These are phyloP conservation scores for Monosporozyma aerobia DNA, from an alignment of 805 yeast species.

Conservation along the genomic window DNA sequence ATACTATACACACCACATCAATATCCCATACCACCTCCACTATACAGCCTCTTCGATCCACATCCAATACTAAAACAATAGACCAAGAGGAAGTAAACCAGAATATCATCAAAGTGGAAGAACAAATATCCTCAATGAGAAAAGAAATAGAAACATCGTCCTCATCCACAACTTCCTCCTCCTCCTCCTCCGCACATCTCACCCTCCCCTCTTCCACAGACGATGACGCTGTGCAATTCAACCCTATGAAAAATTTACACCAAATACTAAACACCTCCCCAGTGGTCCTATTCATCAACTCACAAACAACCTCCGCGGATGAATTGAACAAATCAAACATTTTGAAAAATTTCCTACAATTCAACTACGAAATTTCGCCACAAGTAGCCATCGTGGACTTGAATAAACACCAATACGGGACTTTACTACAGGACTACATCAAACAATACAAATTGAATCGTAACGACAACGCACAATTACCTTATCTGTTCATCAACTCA, in stretches of 20 bases:
- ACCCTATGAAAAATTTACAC: conserved; percentile 25
- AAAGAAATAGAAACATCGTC: conserved; percentile 11
- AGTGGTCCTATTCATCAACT: conserved; percentile 45
- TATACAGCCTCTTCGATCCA: not conserved
- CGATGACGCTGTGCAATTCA: too few species aligned
- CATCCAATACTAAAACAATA: not conserved
- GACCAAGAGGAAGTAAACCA: conserved; percentile 1
- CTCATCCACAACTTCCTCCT: too few species aligned
- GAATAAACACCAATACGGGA: conserved; percentile 68
- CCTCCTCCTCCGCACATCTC: not conserved
- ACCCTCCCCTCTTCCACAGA: too few species aligned
- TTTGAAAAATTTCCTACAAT: conserved; percentile 53
- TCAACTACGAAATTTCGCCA: conserved; percentile 64
- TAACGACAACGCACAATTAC: conserved; percentile 4
- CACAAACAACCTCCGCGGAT: conserved; percentile 47
- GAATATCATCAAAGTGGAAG: conserved; percentile 10
- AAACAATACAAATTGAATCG: conserved; percentile 5
- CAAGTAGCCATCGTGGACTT: conserved; percentile 66
- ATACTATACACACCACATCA: not conserved
- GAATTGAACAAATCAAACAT: conserved; percentile 11
- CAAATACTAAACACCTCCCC: conserved; percentile 55
- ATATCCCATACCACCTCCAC: not conserved
- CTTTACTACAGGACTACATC: conserved; percentile 59
- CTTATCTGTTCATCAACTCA: conserved; percentile 23
- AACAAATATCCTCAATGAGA: conserved; percentile 12